These are phyloP conservation scores for Hypoxylon sp. DNA, from an alignment of 2,329 filamentous ascomycete species.

Conservation along the genomic window DNA sequence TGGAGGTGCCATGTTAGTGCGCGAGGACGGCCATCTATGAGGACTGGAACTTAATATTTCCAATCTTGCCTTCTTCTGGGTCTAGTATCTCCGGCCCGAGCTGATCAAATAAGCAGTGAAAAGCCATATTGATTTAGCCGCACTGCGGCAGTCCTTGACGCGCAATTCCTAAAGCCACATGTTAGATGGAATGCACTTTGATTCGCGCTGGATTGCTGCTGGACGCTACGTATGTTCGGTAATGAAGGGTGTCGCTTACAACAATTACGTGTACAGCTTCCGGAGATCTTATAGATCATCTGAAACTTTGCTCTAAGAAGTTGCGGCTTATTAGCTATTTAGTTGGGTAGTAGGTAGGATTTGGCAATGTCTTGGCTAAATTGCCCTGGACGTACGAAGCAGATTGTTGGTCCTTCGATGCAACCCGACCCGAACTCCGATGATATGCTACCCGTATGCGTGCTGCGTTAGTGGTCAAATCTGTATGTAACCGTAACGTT, in stretches of 20 bases:
- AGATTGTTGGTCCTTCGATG: conserved; percentile 12
- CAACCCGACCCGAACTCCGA: conserved; percentile 28
- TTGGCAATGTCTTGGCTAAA: conserved; percentile 40
- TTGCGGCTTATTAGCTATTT: conserved; percentile 36
- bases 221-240: conserved; percentile 26
- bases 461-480: conserved; percentile 8
- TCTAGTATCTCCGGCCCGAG: conserved; percentile 59
- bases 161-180: conserved; percentile 38
- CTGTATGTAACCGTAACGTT: conserved; percentile 21
- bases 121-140: conserved; percentile 46
- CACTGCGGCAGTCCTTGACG: conserved; percentile 23
- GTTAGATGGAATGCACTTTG: conserved; percentile 26
- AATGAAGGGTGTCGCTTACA: conserved; percentile 31
- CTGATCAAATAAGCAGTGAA: conserved; percentile 39
- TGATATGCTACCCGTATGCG: conserved; percentile 3
- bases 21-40: conserved; percentile 12
- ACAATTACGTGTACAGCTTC: conserved; percentile 28
- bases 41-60: conserved; percentile 9
- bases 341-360: conserved; percentile 27
- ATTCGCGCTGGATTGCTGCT: conserved; percentile 26
- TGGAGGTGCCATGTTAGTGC: conserved; percentile 57
- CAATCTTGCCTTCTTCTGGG: conserved; percentile 62
- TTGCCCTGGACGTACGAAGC: conserved; percentile 23
- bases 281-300: conserved; percentile 37
- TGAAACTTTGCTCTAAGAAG: conserved; percentile 27